A percentile compares a stretch with the other conserved stretches of the same genome.
These are phyloP conservation scores for Primulina huaijiensis DNA, from an alignment of 257 asterid species.

Conservation along the genomic window DNA sequence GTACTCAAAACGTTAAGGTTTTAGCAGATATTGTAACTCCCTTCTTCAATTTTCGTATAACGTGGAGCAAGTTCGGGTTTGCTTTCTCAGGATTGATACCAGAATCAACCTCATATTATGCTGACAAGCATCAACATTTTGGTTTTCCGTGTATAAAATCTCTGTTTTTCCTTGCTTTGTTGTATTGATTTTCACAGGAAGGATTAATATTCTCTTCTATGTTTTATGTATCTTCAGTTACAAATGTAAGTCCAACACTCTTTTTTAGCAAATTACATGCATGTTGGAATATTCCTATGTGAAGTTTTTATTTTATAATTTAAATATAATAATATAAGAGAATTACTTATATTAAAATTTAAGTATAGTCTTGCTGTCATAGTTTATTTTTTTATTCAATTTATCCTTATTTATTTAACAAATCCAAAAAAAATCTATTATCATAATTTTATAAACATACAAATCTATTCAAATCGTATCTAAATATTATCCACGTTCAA, in stretches of 20 bases:
- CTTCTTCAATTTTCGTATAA: neutral
- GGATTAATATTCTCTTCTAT: neutral
- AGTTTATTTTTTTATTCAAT: no score
- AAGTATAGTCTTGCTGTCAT: no score
- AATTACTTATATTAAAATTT: no score
- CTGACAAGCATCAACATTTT: no score
- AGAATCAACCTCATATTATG: neutral
- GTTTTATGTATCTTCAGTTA: neutral
- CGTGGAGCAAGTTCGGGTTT: neutral
- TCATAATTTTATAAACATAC: no score
- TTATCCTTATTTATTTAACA: no score
- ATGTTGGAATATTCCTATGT: no score
- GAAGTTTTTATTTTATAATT: neutral
- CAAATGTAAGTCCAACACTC: neutral
- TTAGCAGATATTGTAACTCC: neutral
- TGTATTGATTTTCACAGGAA: neutral
- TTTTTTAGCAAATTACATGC: neutral
- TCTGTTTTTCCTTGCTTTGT: neutral
- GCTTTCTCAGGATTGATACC: neutral
- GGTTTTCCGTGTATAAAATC: neutral
- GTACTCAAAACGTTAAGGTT: slow-evolving; percentile 89
- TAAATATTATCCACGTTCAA: no score
- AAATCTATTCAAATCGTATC: no score
- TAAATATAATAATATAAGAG: no score
- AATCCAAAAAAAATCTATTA: no score